phyloP scores from a whole-genome alignment of 2,329 filamentous ascomycete genomes.

The Fusarium sp. region DNA sequence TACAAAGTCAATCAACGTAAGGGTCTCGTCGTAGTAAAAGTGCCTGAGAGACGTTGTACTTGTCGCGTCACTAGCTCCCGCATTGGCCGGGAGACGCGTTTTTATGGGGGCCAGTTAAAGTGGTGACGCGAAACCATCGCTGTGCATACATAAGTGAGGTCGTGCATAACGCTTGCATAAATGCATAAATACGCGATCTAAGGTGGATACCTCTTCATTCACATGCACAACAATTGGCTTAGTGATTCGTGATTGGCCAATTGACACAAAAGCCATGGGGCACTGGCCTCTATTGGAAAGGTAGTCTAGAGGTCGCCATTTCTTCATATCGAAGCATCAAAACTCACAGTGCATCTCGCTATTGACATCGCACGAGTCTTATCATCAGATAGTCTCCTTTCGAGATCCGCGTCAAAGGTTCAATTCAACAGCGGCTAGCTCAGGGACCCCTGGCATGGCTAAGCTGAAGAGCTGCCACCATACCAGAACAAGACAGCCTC shows the following conservation, averaged over 20 bases:
- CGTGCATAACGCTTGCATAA: background rate
- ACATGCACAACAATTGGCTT: background rate
- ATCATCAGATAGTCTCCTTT: background rate
- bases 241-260: background rate
- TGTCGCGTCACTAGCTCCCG: constrained; percentile 36
- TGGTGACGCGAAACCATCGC: constrained; percentile 31
- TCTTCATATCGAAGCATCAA: background rate
- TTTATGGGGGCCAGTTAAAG: constrained; percentile 40
- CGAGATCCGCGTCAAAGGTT: background rate
- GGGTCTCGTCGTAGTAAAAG: constrained; percentile 6
- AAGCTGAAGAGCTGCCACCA: background rate
- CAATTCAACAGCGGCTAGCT: background rate
- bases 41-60: constrained; percentile 19
- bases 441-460: background rate
- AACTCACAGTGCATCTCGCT: background rate
- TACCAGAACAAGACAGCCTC: background rate
- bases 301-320: background rate
- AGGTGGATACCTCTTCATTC: too few relatives aligned
- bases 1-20: constrained; percentile 6
- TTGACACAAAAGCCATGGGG: background rate
- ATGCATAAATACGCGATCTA: background rate
- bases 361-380: background rate
- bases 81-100: constrained; percentile 42
- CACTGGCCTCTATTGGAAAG: background rate
- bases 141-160: background rate